A percentile compares a stretch with the other conserved stretches of the same genome.
phyloP scores from a whole-genome alignment of 2,329 filamentous ascomycete species.

The Claviceps sp. region DNA sequence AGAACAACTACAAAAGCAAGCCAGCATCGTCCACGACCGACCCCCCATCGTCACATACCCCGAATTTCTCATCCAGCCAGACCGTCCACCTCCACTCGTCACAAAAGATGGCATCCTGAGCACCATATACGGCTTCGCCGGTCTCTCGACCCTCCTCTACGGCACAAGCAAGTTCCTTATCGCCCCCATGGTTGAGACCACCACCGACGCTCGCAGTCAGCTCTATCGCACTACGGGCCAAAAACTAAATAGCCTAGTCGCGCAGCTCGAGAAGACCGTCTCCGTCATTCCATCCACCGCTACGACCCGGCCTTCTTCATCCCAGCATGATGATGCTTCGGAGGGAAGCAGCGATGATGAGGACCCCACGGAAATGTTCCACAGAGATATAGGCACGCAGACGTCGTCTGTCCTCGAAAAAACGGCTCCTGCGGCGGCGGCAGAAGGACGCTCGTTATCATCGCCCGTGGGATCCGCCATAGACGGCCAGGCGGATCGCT shows the following conservation, averaged over 20 bases:
- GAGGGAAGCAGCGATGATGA: constrained; percentile 34
- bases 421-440: constrained; percentile 5
- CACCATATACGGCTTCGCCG: constrained; percentile 43
- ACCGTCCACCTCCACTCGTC: constrained; percentile 45
- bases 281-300: constrained; percentile 41
- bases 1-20: not conserved
- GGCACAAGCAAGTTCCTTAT: constrained; percentile 58
- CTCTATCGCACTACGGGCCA: constrained; percentile 34
- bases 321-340: constrained; percentile 4
- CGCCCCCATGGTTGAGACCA: constrained; percentile 43
- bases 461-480: constrained; percentile 14
- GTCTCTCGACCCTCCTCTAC: constrained; percentile 51
- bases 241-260: constrained; percentile 32
- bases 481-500: constrained; percentile 27
- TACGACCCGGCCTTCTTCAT: constrained; percentile 4
- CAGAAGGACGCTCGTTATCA: not conserved
- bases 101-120: constrained; percentile 45
- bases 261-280: constrained; percentile 41
- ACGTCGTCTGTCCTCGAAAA: constrained; percentile 34
- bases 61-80: constrained; percentile 49
- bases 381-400: constrained; percentile 69
- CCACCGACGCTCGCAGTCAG: constrained; percentile 38
- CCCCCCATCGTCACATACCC: constrained; percentile 56
- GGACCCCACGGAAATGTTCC: constrained; percentile 67
- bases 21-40: constrained; percentile 24